phyloP scores from a whole-genome alignment of 1,284 basidiomycete genomes.

The Peniophora sp. region DNA sequence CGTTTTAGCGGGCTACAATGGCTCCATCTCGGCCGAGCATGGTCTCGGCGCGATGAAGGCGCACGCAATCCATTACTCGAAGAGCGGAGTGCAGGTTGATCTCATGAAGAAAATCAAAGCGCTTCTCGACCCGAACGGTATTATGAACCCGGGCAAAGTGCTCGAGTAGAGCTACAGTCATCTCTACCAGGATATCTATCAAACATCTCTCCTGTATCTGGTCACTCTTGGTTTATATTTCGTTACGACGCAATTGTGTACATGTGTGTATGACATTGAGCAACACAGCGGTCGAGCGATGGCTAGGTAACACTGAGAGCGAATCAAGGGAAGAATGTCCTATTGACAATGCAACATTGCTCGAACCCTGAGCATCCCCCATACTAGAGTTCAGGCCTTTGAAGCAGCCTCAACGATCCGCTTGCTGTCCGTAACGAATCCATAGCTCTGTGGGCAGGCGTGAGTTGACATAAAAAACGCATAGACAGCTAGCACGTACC shows the following conservation, averaged over 20 bases:
- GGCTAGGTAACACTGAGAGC: no score
- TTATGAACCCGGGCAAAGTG: conserved; percentile 89
- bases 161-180: conserved; percentile 23
- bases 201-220: no score
- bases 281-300: no score
- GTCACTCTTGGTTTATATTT: no score
- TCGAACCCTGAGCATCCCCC: no score
- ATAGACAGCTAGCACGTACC: conserved; percentile 26
- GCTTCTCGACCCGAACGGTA: conserved; percentile 86
- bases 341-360: no score
- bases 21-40: conserved; percentile 96
- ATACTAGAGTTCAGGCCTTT: no score
- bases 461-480: conserved; percentile 1
- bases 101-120: conserved; percentile 89
- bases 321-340: no score
- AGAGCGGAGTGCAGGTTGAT: conserved; percentile 71
- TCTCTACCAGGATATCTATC: no score
- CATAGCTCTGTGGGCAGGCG: conserved; percentile 46
- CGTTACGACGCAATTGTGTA: no score
- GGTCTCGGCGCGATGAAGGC: conserved; percentile 96
- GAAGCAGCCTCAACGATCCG: conserved; percentile 26
- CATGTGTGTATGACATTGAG: no score
- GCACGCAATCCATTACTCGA: conserved; percentile 85
- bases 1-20: conserved; percentile 61
- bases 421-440: conserved; percentile 48